Evolutionary conservation across 2,329 filamentous ascomycete species (phyloP).

Genomic region (Cordyceps sp.): DNA sequence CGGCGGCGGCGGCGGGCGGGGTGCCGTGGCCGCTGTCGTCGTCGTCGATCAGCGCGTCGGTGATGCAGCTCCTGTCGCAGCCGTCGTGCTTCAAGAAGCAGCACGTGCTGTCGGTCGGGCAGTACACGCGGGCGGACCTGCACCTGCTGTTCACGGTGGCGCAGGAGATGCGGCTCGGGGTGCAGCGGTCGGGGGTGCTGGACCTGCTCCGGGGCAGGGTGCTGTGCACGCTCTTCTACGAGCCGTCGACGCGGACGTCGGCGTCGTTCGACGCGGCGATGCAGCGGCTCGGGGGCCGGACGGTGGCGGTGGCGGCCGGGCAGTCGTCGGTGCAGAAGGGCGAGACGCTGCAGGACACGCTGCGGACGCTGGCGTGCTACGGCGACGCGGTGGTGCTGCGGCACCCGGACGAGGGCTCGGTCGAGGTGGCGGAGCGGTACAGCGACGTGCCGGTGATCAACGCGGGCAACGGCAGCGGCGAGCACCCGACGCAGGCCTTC

Average conservation of each 20-base stretch:
- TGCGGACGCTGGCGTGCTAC: slow-evolving; percentile 88
- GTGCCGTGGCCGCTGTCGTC: slow-evolving; percentile 26
- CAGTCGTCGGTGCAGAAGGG: slow-evolving; percentile 89
- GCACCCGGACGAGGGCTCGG: slow-evolving; percentile 70
- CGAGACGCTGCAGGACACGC: slow-evolving; percentile 81
- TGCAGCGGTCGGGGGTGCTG: slow-evolving; percentile 80
- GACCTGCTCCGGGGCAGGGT: slow-evolving; percentile 75
- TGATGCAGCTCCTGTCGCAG: slow-evolving; percentile 57
- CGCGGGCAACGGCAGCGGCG: slow-evolving; percentile 85
- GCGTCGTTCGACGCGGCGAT: slow-evolving; percentile 95
- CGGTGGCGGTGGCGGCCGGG: slow-evolving; percentile 63
- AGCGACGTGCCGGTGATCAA: slow-evolving; percentile 90
- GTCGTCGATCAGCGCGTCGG: slow-evolving; percentile 37
- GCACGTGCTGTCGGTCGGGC: slow-evolving; percentile 80
- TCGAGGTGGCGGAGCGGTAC: slow-evolving; percentile 70
- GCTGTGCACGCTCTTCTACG: slow-evolving; percentile 88
- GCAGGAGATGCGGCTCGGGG: slow-evolving; percentile 91
- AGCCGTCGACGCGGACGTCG: slow-evolving; percentile 90
- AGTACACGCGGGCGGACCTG: slow-evolving; percentile 75
- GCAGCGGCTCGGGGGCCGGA: slow-evolving; percentile 88
- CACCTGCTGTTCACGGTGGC: slow-evolving; percentile 92
- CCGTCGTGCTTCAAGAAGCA: slow-evolving; percentile 74
- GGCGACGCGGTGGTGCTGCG: slow-evolving; percentile 91
- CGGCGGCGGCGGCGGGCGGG: neutral
- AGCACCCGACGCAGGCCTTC: slow-evolving; percentile 96